These are phyloP conservation scores for Prunus yedoensis DNA, from an alignment of 331 rosid genomes.

Conservation along the genomic window DNA sequence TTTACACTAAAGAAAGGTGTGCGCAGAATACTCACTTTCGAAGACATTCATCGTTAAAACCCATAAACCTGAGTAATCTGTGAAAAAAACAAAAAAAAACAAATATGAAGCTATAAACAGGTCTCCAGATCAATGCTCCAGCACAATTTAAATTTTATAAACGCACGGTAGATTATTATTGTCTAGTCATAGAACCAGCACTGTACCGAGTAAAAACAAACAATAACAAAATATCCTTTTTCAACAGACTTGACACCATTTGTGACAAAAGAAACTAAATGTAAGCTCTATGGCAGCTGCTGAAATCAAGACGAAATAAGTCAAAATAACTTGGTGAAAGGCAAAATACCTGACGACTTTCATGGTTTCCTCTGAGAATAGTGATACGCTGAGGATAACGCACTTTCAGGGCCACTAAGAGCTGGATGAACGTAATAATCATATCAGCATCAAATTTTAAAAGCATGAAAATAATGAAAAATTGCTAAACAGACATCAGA, in stretches of 20 bases:
- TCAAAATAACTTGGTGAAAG: slow-evolving; percentile 14
- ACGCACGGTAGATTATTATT: neutral
- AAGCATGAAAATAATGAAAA: slow-evolving; percentile 3
- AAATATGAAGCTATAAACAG: slow-evolving; percentile 7
- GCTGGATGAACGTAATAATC: slow-evolving; percentile 57
- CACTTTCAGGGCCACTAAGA: slow-evolving; percentile 92
- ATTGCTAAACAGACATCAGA: neutral
- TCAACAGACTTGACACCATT: neutral
- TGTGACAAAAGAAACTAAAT: neutral
- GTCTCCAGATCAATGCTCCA: slow-evolving; percentile 4
- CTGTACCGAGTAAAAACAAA: neutral
- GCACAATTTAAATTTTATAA: neutral
- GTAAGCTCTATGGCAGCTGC: neutral
- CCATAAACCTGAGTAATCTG: slow-evolving; percentile 98
- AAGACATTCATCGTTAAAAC: slow-evolving; percentile 88
- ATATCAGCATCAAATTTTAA: slow-evolving; percentile 10
- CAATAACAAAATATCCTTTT: neutral
- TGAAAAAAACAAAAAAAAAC: neutral
- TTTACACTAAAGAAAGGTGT: slow-evolving; percentile 21
- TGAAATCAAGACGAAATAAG: slow-evolving; percentile 7
- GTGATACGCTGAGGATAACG: slow-evolving; percentile 94
- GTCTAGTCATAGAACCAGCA: neutral
- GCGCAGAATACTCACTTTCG: slow-evolving; percentile 68
- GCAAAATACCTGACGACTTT: slow-evolving; percentile 87
- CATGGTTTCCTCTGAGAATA: slow-evolving; percentile 99